Evolutionary conservation across 176 grass and related monocot genomes (phyloP).

Genomic region (Luzula sylvatica): DNA sequence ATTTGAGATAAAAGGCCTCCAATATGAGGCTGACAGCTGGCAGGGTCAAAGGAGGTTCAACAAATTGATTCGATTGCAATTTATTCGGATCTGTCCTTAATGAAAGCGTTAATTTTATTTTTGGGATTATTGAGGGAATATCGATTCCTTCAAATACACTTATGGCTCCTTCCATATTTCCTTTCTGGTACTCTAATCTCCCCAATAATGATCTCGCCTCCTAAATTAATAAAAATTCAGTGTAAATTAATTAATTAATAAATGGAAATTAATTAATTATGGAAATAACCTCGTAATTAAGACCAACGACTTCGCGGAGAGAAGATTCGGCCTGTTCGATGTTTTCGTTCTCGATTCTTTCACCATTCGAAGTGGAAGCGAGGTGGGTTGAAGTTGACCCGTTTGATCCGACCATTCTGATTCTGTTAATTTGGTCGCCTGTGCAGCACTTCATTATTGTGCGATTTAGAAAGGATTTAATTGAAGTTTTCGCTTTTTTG

Average conservation of each 20-base stretch:
- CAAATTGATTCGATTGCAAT: constrained; percentile 32
- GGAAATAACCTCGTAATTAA: constrained; percentile 67
- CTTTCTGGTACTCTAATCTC: constrained; percentile 85
- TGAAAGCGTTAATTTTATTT: constrained; percentile 71
- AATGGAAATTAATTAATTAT: constrained; percentile 5
- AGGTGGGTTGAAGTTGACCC: constrained; percentile 35
- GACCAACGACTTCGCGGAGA: constrained; percentile 54
- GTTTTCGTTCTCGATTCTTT: constrained; percentile 46
- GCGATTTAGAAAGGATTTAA: constrained; percentile 11
- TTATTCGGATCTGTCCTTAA: constrained; percentile 54
- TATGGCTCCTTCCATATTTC: constrained; percentile 81
- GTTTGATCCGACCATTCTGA: constrained; percentile 36
- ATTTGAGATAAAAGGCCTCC: constrained; percentile 86
- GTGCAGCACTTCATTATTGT: constrained; percentile 88
- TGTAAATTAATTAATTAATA: constrained; percentile 20
- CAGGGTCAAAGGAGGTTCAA: constrained; percentile 58
- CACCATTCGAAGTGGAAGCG: constrained; percentile 26
- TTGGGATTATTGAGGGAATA: constrained; percentile 52
- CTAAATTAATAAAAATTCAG: no score
- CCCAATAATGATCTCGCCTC: constrained; percentile 93
- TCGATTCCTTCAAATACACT: constrained; percentile 88
- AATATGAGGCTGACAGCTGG: constrained; percentile 76
- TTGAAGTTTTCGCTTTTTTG: constrained; percentile 3
- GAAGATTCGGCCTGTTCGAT: constrained; percentile 86
- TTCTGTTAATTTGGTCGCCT: constrained; percentile 61